These are phyloP conservation scores for Entoloma clypeatum DNA, from an alignment of 1,284 basidiomycete species.

Conservation along the genomic window DNA sequence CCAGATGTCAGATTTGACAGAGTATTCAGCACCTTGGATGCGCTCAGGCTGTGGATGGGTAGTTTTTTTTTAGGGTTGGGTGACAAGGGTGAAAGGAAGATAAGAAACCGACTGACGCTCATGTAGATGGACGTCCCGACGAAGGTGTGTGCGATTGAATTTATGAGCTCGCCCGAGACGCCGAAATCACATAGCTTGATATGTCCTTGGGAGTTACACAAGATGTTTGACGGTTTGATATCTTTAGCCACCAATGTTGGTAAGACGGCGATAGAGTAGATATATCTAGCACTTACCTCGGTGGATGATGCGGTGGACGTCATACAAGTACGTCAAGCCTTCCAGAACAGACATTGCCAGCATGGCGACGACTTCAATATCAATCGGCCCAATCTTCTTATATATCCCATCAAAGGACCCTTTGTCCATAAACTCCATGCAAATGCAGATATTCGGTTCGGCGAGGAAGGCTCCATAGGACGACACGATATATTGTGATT, in stretches of 20 bases:
- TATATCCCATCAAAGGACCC: constrained; percentile 91
- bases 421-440: constrained; percentile 98
- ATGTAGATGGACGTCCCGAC: constrained; percentile 99
- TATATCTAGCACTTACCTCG: constrained; percentile 63
- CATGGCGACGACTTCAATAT: constrained; percentile 85
- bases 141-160: constrained; percentile 98
- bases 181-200: constrained; percentile 99
- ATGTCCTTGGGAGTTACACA: constrained; percentile 89
- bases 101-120: constrained; percentile 71
- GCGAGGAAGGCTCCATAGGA: constrained; percentile 96
- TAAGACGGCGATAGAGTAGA: constrained; percentile 1
- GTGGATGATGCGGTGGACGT: constrained; percentile 97
- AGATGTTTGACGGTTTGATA: constrained; percentile 98
- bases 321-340: constrained; percentile 95
- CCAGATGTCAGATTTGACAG: constrained; percentile 99
- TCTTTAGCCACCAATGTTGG: constrained; percentile 46
- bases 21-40: constrained; percentile 97
- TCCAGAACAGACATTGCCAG: constrained; percentile 92
- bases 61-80: neutral
- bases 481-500: constrained; percentile 90
- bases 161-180: constrained; percentile 97
- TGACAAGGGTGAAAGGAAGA: constrained; percentile 19
- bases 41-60: constrained; percentile 77
- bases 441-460: constrained; percentile 98
- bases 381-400: constrained; percentile 87